A percentile compares a stretch with the other conserved stretches of the same genome.
phyloP scores from a whole-genome alignment of 176 grass and related monocot genomes.

The Juncus effusus region DNA sequence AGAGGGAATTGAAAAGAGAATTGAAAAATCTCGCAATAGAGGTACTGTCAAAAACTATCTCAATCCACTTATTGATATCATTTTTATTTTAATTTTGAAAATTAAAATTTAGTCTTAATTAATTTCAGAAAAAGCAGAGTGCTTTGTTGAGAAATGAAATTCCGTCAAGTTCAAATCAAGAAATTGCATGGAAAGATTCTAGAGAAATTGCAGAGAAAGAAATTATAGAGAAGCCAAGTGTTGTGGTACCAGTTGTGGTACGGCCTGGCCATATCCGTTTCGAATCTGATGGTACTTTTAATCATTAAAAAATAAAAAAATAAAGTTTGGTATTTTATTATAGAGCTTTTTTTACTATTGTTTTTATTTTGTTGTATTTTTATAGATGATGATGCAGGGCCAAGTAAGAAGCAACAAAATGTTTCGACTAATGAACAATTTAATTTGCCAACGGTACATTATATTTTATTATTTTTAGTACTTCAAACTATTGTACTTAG shows the following conservation, averaged over 20 bases:
- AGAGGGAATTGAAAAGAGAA: constrained; percentile 37
- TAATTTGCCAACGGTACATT: constrained; percentile 1
- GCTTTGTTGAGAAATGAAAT: constrained; percentile 27
- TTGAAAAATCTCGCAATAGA: constrained; percentile 33
- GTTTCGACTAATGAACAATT: constrained; percentile 3
- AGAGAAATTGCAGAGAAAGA: constrained; percentile 24
- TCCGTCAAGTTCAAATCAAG: constrained; percentile 33
- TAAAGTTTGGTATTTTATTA: constrained; percentile 17
- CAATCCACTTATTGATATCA: too few relatives aligned
- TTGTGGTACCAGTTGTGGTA: constrained; percentile 64
- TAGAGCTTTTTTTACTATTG: neutral
- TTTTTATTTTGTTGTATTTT: neutral
- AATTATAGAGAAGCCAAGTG: constrained; percentile 42
- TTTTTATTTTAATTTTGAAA: too few relatives aligned
- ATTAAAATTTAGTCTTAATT: constrained; percentile 2
- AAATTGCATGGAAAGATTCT: constrained; percentile 33
- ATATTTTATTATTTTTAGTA: neutral
- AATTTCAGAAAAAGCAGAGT: constrained; percentile 40
- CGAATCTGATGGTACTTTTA: constrained; percentile 55
- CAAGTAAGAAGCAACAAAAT: too few relatives aligned
- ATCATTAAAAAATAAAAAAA: neutral
- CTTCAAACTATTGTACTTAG: too few relatives aligned
- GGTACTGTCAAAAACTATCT: constrained; percentile 27
- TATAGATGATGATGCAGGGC: constrained; percentile 17
- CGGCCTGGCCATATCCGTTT: constrained; percentile 95